phyloP scores from a whole-genome alignment of 768 basidiomycete species.

The Hysterangium stoloniferum region DNA sequence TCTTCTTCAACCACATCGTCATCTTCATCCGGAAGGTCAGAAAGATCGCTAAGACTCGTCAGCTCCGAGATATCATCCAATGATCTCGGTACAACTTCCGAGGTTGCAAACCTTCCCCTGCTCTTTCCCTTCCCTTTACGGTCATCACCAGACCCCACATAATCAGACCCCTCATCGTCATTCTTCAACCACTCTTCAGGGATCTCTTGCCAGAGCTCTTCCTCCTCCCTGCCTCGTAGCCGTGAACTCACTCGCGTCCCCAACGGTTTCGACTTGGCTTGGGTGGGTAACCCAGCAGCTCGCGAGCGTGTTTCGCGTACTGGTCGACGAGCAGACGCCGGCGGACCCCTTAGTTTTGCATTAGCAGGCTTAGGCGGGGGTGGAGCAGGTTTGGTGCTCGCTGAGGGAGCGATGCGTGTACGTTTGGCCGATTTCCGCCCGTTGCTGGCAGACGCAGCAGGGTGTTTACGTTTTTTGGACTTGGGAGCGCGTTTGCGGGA shows the following conservation, averaged over 20 bases:
- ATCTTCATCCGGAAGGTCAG: slow-evolving; percentile 16
- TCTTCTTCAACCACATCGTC: slow-evolving; percentile 15
- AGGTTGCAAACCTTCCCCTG: not conserved
- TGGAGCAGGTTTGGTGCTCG: slow-evolving; percentile 61
- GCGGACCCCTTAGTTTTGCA: too few relatives aligned
- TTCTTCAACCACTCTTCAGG: slow-evolving; percentile 64
- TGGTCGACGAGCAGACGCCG: slow-evolving; percentile 14
- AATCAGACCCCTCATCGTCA: not conserved
- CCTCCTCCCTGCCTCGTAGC: slow-evolving; percentile 43
- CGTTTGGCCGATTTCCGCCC: slow-evolving; percentile 13
- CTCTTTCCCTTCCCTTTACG: not conserved
- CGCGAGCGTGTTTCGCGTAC: slow-evolving; percentile 5
- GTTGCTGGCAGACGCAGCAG: slow-evolving; percentile 14
- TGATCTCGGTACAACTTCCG: not conserved
- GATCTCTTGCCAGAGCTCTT: slow-evolving; percentile 69
- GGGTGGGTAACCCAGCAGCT: not conserved
- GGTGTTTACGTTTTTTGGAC: slow-evolving; percentile 32
- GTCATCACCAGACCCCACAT: not conserved
- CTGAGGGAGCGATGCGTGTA: slow-evolving; percentile 33
- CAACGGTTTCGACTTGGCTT: slow-evolving; percentile 17
- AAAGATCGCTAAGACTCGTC: slow-evolving; percentile 6
- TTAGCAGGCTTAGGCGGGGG: slow-evolving; percentile 49
- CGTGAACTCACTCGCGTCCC: slow-evolving; percentile 65
- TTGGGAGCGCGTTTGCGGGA: slow-evolving; percentile 25
- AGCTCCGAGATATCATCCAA: slow-evolving; percentile 11